phyloP scores from a whole-genome alignment of 1,284 basidiomycete species.

The Fomitopsis pinicola region DNA sequence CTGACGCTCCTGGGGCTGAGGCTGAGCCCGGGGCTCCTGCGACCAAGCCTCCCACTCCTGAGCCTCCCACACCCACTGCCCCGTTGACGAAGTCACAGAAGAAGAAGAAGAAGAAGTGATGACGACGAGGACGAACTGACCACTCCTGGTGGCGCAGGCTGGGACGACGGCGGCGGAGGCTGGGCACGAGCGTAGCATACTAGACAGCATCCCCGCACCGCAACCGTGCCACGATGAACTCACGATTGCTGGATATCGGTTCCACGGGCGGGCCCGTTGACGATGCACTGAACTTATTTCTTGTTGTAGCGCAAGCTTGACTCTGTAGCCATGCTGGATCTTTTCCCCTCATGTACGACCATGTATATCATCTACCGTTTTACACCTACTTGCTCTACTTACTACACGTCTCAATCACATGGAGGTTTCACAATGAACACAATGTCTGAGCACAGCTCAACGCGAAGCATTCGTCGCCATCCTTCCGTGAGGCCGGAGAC shows the following conservation, averaged over 20 bases:
- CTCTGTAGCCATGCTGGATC: neutral
- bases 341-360: neutral
- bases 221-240: too few species aligned
- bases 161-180: neutral
- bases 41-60: too few species aligned
- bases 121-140: neutral
- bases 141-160: neutral
- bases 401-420: neutral
- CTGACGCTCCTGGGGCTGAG: too few species aligned
- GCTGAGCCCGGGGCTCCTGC: too few species aligned
- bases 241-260: neutral
- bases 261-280: neutral
- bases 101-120: slow-evolving; percentile 12
- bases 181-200: neutral
- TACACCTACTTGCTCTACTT: neutral
- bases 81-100: neutral
- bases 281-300: neutral
- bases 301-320: slow-evolving; percentile 1
- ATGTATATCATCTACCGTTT: neutral
- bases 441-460: neutral
- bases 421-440: neutral
- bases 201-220: too few species aligned
- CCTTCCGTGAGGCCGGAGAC: too few species aligned
- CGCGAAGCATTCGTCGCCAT: neutral
- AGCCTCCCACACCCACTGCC: neutral